These are phyloP conservation scores for Aspergillus udagawae DNA, from an alignment of 2,329 filamentous ascomycete species.

Conservation along the genomic window DNA sequence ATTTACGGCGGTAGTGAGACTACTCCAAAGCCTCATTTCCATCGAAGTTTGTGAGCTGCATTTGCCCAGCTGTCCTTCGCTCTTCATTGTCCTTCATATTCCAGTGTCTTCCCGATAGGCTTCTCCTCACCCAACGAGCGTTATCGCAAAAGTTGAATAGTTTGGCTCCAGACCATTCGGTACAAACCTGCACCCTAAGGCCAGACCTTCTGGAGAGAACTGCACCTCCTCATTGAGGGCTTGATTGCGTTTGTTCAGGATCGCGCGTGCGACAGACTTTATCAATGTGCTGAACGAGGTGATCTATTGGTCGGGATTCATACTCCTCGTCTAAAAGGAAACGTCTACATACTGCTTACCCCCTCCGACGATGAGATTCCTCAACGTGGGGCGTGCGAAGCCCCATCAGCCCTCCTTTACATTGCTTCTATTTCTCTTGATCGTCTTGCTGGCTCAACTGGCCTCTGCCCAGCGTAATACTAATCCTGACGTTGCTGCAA, in stretches of 20 bases:
- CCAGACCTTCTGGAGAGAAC: not conserved
- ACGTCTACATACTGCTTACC: not conserved
- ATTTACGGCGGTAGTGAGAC: not conserved
- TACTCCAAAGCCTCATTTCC: not conserved
- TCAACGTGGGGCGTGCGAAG: conserved; percentile 10
- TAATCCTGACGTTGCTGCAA: not conserved
- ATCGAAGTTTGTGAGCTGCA: not conserved
- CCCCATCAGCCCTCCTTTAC: conserved; percentile 11
- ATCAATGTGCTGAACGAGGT: not conserved
- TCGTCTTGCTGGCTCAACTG: conserved; percentile 14
- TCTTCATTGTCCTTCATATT: not conserved
- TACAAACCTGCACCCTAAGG: not conserved
- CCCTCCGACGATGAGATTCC: conserved; percentile 11
- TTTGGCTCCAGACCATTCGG: not conserved
- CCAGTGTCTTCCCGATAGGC: not conserved
- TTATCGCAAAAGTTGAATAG: not conserved
- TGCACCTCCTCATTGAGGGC: not conserved
- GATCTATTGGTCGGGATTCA: not conserved
- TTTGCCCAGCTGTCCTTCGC: not conserved
- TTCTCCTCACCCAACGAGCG: not conserved
- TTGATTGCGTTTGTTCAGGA: not conserved
- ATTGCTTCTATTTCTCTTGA: conserved; percentile 15
- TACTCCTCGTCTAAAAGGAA: not conserved
- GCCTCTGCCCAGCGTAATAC: conserved; percentile 11
- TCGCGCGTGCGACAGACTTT: not conserved